These are phyloP conservation scores for Platanthera zijinensis DNA, from an alignment of 106 monocot genomes.

Conservation along the genomic window DNA sequence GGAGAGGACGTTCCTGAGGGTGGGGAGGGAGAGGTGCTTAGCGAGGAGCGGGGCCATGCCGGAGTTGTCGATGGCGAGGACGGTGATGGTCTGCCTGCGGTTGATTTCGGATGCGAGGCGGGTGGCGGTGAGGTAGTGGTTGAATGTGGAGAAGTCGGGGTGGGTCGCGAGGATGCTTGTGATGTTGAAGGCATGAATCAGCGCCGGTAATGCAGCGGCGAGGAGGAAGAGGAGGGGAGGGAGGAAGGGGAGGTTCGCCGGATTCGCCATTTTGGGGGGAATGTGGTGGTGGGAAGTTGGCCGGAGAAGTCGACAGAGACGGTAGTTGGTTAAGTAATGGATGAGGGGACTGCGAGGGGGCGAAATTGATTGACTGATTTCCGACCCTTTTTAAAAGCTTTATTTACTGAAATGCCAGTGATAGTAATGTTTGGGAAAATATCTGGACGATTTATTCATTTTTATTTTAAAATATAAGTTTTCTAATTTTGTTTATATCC, in stretches of 20 bases:
- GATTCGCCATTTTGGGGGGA: background rate
- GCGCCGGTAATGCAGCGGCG: background rate
- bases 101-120: constrained; percentile 53
- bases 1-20: constrained; percentile 42
- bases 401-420: no score
- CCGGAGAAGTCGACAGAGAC: background rate
- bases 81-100: constrained; percentile 44
- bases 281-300: background rate
- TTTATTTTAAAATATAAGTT: background rate
- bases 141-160: constrained; percentile 69
- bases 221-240: constrained; percentile 1
- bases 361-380: no score
- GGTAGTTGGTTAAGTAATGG: background rate
- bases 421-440: no score
- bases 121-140: constrained; percentile 59
- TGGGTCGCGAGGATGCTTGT: constrained; percentile 45
- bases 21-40: constrained; percentile 31
- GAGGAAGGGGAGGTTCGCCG: background rate
- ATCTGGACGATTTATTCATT: no score
- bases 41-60: constrained; percentile 39
- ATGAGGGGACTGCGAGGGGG: background rate
- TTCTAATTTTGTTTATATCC: background rate
- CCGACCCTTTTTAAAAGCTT: no score
- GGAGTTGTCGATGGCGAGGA: constrained; percentile 52
- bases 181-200: constrained; percentile 38